Percentiles rank a stretch among this genome's conserved stretches.
Evolutionary conservation across 768 basidiomycete species (phyloP).

Genomic region (Pulveroboletus sp.): DNA sequence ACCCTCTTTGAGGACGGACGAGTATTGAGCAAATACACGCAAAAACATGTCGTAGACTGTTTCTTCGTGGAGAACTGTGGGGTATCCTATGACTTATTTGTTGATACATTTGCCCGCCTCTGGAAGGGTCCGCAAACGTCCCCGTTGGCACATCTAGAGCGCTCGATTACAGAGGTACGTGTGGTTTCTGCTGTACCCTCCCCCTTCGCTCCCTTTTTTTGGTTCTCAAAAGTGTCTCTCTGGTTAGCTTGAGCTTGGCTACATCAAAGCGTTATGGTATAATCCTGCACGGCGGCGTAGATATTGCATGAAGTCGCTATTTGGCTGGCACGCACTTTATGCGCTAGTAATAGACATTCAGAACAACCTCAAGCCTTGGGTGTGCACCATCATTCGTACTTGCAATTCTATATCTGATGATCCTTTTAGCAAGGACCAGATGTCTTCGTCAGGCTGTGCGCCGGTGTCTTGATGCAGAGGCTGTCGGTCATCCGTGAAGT

Average conservation of each 20-base stretch:
- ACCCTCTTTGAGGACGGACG: slow-evolving; percentile 52
- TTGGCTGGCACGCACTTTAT: slow-evolving; percentile 65
- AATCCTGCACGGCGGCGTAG: slow-evolving; percentile 67
- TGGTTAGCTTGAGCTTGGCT: slow-evolving; percentile 51
- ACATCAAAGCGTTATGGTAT: slow-evolving; percentile 58
- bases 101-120: slow-evolving; percentile 33
- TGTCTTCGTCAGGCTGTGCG: slow-evolving; percentile 21
- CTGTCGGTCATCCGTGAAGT: slow-evolving; percentile 61
- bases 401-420: slow-evolving; percentile 1
- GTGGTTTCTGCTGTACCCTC: not conserved
- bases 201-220: not conserved
- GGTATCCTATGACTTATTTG: slow-evolving; percentile 45
- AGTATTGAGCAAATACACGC: slow-evolving; percentile 47
- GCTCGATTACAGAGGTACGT: slow-evolving; percentile 35
- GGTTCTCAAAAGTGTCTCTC: not conserved
- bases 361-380: slow-evolving; percentile 15
- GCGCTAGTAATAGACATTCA: slow-evolving; percentile 36
- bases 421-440: slow-evolving; percentile 22
- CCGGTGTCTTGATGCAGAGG: slow-evolving; percentile 51
- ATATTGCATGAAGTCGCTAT: slow-evolving; percentile 54
- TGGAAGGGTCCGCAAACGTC: slow-evolving; percentile 35
- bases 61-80: slow-evolving; percentile 64
- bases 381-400: not conserved
- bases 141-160: slow-evolving; percentile 40
- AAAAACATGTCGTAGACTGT: slow-evolving; percentile 53